A percentile compares a stretch with the other conserved stretches of the same genome.
Evolutionary conservation across 2,329 filamentous ascomycete genomes (phyloP).

Genomic region (Periconia sp.): DNA sequence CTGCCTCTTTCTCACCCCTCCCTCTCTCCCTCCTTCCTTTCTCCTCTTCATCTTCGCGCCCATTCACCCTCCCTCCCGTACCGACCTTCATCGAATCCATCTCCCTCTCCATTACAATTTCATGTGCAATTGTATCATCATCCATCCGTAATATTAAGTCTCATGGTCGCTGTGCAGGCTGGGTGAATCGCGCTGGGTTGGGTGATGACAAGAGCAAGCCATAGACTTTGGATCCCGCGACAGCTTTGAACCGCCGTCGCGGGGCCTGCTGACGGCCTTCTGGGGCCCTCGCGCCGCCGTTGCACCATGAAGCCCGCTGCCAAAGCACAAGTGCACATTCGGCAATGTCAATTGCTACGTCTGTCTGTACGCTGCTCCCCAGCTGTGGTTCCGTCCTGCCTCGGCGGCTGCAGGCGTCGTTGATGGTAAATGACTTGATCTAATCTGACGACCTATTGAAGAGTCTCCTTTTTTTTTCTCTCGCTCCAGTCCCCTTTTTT

Average conservation of each 20-base stretch:
- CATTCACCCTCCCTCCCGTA: background rate
- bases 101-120: background rate
- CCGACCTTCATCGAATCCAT: background rate
- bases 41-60: constrained; percentile 12
- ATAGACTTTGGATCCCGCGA: constrained; percentile 19
- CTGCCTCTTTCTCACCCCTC: constrained; percentile 1
- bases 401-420: constrained; percentile 28
- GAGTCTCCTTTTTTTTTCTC: background rate
- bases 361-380: background rate
- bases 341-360: constrained; percentile 29
- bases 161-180: background rate
- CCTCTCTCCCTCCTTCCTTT: constrained; percentile 5
- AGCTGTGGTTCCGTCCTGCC: constrained; percentile 23
- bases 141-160: background rate
- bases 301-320: constrained; percentile 31
- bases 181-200: constrained; percentile 12
- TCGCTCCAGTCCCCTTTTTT: background rate
- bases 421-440: constrained; percentile 63
- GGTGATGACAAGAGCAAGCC: constrained; percentile 41
- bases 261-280: constrained; percentile 6
- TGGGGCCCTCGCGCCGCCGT: constrained; percentile 1
- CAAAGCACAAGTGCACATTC: constrained; percentile 1
- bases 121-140: no score
- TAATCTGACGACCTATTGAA: constrained; percentile 55
- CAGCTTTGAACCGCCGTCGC: constrained; percentile 13